Base-by-base conservation (phyloP, 2,329 filamentous ascomycete species). In the Zymoseptoria ardabiliae region DNA sequence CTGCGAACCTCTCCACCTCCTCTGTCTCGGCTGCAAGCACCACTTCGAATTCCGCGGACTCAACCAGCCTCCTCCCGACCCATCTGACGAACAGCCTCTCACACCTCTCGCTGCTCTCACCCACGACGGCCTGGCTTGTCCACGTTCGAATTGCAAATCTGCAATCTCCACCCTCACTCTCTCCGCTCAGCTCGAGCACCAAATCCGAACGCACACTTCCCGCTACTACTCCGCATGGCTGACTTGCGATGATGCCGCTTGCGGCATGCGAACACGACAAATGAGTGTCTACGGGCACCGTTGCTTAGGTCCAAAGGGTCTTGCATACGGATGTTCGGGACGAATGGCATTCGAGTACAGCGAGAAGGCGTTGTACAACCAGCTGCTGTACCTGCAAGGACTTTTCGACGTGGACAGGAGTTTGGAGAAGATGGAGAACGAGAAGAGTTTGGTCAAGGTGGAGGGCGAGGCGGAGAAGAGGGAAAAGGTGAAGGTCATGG, bases 221-320 rank as follows among this genome's bases (percentile, higher is more conserved):
- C 84, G 84, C 53, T 99, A 99, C 79, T 97, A 99, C 74, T 89
- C 96, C 70, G 91, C 86, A 61, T 95, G 90, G 87, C 83, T 99
- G 5, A 81, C 90, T 48, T 99, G 94, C 74, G 89, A 96, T 73
- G 94, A 99, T 73, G 79, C 89, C 1, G 86, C 89, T 35, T 99
- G 94, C 74, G 89, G 88, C 25, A 89, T 86, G 70, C 87, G 90
- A 58, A 97, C 94, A 2, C 84, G 93, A 54, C 91, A 96, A 73
- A 92, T 97, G 80, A 90, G 86, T 68, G 94, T 99, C 48, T 96
- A 96, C 73, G 94, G 94, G 52, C 86, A 88, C 61, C 85, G 91
- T 54, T 99, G 94, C 72, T 80, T 97, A 5, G 94, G 94, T 0
- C 90, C 93, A 17, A 87, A 87, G 66, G 91, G 92, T 1, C 85